Conservation (phyloP, 164 flowering plant species). For the Litsea cubeba region DNA sequence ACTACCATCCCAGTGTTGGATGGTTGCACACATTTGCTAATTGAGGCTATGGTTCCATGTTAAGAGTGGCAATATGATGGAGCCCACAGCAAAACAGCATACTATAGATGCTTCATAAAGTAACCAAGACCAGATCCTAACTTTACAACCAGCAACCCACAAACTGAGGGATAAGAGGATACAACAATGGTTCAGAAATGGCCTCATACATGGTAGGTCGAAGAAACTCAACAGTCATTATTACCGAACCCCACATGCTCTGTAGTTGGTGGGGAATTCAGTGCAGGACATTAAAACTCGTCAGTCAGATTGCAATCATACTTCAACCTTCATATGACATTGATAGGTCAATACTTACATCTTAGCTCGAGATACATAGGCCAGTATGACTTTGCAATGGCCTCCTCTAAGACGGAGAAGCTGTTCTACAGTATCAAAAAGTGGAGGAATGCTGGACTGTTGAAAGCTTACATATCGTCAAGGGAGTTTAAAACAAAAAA, state of each 20-base stretch:
- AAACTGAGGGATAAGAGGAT: too few species aligned
- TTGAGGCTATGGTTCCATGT: background rate
- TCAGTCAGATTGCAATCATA: background rate
- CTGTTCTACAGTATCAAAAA: constrained; percentile 65
- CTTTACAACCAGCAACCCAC: too few species aligned
- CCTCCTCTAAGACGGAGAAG: constrained; percentile 38
- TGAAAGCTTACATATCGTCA: constrained; percentile 76
- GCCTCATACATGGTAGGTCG: too few species aligned
- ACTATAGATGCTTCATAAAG: background rate
- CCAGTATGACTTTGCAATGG: constrained; percentile 7
- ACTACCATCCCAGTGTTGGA: too few species aligned
- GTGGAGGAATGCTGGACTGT: constrained; percentile 70
- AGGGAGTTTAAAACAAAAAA: constrained; percentile 26
- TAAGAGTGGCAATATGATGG: background rate
- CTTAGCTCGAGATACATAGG: constrained; percentile 75
- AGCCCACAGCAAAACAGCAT: background rate
- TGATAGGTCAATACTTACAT: constrained; percentile 33
- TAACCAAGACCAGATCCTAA: too few species aligned
- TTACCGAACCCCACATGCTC: too few species aligned
- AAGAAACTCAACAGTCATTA: too few species aligned
- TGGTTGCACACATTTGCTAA: too few species aligned
- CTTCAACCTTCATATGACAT: too few species aligned
- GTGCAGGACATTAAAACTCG: background rate
- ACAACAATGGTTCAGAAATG: too few species aligned
- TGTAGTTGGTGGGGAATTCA: too few species aligned